These are phyloP conservation scores for Westerdykella aurantiaca DNA, from an alignment of 2,329 filamentous ascomycete species.

Conservation along the genomic window DNA sequence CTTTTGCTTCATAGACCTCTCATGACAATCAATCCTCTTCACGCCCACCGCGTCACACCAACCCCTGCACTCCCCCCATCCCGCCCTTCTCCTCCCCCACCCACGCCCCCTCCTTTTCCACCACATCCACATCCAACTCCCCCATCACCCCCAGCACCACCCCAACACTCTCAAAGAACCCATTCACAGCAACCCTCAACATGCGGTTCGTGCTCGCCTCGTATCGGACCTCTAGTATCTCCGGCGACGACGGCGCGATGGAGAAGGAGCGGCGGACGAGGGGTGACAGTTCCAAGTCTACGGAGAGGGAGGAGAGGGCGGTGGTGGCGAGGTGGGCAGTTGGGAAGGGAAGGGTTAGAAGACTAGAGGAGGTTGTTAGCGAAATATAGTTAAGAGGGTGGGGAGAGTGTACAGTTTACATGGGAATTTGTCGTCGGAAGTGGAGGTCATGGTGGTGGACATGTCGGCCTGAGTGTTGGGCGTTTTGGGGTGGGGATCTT, in stretches of 20 bases:
- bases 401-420: conserved; percentile 34
- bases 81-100: conserved; percentile 36
- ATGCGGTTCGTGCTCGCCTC: conserved; percentile 89
- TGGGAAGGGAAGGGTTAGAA: conserved; percentile 74
- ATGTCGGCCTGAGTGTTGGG: background rate
- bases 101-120: conserved; percentile 47
- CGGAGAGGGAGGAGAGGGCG: conserved; percentile 68
- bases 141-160: conserved; percentile 86
- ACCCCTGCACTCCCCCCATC: conserved; percentile 59
- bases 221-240: conserved; percentile 68
- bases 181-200: conserved; percentile 92
- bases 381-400: background rate
- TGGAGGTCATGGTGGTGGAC: too few species aligned
- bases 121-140: conserved; percentile 78
- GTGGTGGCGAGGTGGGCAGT: conserved; percentile 69
- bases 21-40: background rate
- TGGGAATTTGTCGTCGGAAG: conserved; percentile 26
- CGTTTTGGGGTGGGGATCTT: background rate
- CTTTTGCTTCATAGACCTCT: too few species aligned
- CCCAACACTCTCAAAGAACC: conserved; percentile 85
- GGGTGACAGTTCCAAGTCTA: conserved; percentile 84
- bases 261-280: conserved; percentile 69
- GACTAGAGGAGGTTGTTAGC: conserved; percentile 44
- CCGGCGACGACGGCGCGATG: conserved; percentile 36
- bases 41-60: conserved; percentile 63